Base-by-base conservation (phyloP, 148 eudicot species). In the Talinum fruticosum region DNA sequence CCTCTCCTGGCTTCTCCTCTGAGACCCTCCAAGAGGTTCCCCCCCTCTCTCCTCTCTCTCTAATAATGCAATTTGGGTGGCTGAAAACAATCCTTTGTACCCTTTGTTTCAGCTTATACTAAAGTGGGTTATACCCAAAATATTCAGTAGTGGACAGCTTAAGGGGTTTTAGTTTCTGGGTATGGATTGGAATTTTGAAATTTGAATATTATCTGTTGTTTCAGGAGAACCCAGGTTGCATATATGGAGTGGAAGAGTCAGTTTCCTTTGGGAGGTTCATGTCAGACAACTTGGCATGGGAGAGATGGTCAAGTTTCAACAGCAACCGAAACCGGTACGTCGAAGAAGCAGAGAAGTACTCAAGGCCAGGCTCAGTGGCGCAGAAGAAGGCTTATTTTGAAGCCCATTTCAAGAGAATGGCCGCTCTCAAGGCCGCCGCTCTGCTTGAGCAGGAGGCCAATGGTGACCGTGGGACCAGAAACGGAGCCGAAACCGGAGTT, bases 381-480 rank as follows among this genome's bases (percentile, higher is more conserved):
- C 91, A 92, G 78, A 95, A 92, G 83, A 95, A 95, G 74, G 98
- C 97, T 21, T 95, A 89, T 72, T 95, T 95, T 70, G 98, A 95
- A 90, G 98, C 98, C 33, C 96, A 92, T 86, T 95, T 89, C 87
- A 95, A 92, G 88, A 89, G 82, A 77, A 87, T 92, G 78, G 98
- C 98, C 15, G 94, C 92, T 62, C 87, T 88, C 33, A 92, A 88
- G 62, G 97, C 97, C 12, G 97, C 94, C 49, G 95, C 93, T 30
- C 71, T 89, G 68, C 87, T 87, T 41, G 97, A 89, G 74, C 89
- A 91, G 78, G 81, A 78, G 35, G 87, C 81, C 66, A 59, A 85
- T 28, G 71, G 68, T 7, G 34, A 69, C 15, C 66, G 53, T 49
- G 74, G 54, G 19, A 35, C 37, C 66, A 66, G 23, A 65, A 8